Evolutionary conservation across 495 filamentous ascomycete species (phyloP), one percentile per base, ranked within the genome.

Genomic region (Podospora pseudopauciseta): DNA sequence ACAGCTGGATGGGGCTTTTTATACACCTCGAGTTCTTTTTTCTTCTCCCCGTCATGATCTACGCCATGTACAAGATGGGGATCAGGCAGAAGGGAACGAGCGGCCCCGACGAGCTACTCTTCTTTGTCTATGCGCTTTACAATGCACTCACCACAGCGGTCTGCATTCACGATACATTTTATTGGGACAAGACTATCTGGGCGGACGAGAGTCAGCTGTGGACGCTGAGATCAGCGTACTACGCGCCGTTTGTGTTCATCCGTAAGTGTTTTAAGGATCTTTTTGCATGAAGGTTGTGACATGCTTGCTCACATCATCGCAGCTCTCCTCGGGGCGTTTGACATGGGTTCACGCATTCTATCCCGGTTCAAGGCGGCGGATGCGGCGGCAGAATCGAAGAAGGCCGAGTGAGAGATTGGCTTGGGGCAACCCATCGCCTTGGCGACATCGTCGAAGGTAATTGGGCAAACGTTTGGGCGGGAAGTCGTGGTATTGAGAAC

Each of bases 81-180:
- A 55, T 75, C 15, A 32, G 71, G 65, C 70, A 72, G 18, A 69
- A 57, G 63, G 73, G 77, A 20, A 76, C 79, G 19, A 72, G 85
- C 83, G 69, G 84, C 82, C 58, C 66, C 84, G 68, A 90, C 83
- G 64, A 85, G 74, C 69, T 94, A 1, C 82, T 90, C 16, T 79
- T 95, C 1, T 82, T 96, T 16, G 76, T 90, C 3, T 94, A 89
- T 70, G 89, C 86, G 0, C 73, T 88, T 26, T 85, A 93, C 75
- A 88, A 88, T 9, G 88, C 86, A 53, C 71, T 96, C 66, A 93
- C 93, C 0, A 92, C 93, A 0, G 68, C 86, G 4, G 85, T 88
- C 4, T 96, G 92, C 78, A 84, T 83, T 68, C 83, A 84, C 60
- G 79, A 83, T 27, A 69, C 75, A 0, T 80, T 74, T 64, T 88